phyloP scores from a whole-genome alignment of 2,329 filamentous ascomycete genomes.

The Microascus cirrosus region DNA sequence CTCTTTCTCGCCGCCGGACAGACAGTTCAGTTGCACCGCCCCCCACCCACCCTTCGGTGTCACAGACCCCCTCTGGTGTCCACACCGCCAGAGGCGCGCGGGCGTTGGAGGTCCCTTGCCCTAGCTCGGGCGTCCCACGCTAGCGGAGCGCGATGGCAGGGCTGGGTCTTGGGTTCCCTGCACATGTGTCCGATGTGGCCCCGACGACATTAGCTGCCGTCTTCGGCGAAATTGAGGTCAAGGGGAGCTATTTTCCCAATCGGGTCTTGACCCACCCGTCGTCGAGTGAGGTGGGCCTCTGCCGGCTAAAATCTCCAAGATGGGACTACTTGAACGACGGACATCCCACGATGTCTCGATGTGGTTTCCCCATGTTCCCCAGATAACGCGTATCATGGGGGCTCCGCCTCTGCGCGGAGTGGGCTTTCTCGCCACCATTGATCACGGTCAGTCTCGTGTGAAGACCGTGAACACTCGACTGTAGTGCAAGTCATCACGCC shows the following conservation, averaged over 20 bases:
- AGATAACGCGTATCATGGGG: neutral
- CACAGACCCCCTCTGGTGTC: neutral
- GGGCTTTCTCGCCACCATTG: no score
- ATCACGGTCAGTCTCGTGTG: neutral
- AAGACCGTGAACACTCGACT: neutral
- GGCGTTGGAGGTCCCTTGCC: neutral
- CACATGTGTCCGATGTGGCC: neutral
- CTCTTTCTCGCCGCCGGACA: no score
- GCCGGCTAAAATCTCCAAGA: neutral
- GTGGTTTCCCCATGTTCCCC: neutral
- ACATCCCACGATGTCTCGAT: neutral
- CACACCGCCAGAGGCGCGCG: neutral
- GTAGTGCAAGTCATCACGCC: neutral
- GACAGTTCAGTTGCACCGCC: no score
- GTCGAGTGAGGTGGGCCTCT: neutral
- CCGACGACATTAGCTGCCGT: neutral
- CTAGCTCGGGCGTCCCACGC: neutral
- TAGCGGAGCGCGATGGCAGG: neutral
- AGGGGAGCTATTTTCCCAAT: neutral
- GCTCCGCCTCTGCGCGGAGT: neutral
- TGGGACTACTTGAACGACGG: neutral
- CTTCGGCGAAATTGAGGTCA: neutral
- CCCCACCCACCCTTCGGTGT: no score
- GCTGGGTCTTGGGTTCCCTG: neutral
- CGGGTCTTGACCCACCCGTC: neutral